phyloP scores from a whole-genome alignment of 352 stramenopile genomes.

The Globisporangium ultimum region DNA sequence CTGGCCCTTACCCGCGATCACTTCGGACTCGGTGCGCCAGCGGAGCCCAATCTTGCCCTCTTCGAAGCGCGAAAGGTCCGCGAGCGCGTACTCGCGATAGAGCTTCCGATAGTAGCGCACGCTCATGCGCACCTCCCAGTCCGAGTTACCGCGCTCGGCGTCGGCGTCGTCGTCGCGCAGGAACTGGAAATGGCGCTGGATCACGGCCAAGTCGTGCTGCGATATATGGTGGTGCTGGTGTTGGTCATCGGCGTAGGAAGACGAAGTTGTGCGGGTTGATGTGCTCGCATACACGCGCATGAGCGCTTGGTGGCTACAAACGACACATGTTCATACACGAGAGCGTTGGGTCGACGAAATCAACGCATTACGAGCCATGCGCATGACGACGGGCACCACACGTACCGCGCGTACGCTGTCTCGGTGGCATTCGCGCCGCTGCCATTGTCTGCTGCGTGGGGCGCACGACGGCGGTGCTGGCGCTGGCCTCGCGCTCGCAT shows the following conservation, averaged over 20 bases:
- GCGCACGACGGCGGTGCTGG: too few relatives aligned
- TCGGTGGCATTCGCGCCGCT: too few relatives aligned
- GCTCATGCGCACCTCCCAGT: slow-evolving; percentile 81
- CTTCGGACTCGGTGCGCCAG: slow-evolving; percentile 78
- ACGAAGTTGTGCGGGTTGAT: neutral
- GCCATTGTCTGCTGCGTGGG: too few relatives aligned
- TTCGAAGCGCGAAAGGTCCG: slow-evolving; percentile 58
- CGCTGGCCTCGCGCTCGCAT: too few relatives aligned
- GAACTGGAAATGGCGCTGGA: slow-evolving; percentile 68
- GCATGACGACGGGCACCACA: too few relatives aligned
- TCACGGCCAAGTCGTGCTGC: slow-evolving; percentile 33
- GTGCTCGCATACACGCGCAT: slow-evolving; percentile 37
- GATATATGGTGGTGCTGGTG: slow-evolving; percentile 12
- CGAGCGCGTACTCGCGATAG: slow-evolving; percentile 81
- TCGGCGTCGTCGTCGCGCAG: slow-evolving; percentile 72
- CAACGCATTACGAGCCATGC: too few relatives aligned
- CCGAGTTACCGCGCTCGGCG: slow-evolving; percentile 29
- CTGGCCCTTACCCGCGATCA: slow-evolving; percentile 74
- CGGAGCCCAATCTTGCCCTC: slow-evolving; percentile 70
- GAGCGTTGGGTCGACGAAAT: neutral
- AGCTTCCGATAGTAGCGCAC: slow-evolving; percentile 82
- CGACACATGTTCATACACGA: neutral
- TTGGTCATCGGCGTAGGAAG: neutral
- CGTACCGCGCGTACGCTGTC: too few relatives aligned
- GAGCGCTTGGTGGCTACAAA: slow-evolving; percentile 46